These are phyloP conservation scores for Globisporangium apiculatum DNA, from an alignment of 352 stramenopile genomes.

Conservation along the genomic window DNA sequence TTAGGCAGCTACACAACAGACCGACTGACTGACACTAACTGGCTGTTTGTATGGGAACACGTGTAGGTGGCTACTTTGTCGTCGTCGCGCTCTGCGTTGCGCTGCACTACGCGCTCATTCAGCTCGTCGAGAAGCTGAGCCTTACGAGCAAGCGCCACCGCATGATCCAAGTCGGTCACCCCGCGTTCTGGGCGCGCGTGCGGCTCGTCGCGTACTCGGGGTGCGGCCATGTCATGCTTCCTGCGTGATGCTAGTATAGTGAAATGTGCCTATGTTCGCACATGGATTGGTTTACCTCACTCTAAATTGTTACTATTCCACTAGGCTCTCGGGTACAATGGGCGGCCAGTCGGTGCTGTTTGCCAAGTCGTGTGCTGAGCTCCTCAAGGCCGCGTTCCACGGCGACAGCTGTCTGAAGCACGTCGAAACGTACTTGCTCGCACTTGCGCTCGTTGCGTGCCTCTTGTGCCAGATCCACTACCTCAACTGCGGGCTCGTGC, in stretches of 20 bases:
- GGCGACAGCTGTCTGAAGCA: conserved; percentile 56
- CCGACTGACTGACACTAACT: too few relatives aligned
- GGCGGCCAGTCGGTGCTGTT: conserved; percentile 81
- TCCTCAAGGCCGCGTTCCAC: conserved; percentile 65
- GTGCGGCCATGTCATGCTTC: conserved; percentile 3
- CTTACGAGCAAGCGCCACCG: conserved; percentile 66
- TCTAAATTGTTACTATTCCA: conserved; percentile 1
- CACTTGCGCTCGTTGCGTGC: conserved; percentile 48
- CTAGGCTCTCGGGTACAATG: conserved; percentile 59
- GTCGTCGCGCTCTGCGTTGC: conserved; percentile 50
- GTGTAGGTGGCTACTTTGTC: conserved; percentile 38
- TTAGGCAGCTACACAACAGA: background rate
- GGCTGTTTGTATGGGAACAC: background rate
- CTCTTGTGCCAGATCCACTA: conserved; percentile 73
- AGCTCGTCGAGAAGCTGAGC: conserved; percentile 55
- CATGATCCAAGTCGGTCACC: conserved; percentile 66
- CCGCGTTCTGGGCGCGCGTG: conserved; percentile 51
- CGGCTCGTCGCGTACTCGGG: conserved; percentile 73
- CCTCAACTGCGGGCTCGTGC: conserved; percentile 65
- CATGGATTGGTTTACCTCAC: background rate
- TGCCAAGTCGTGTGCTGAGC: conserved; percentile 76
- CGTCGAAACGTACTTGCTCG: conserved; percentile 60
- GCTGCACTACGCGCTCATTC: conserved; percentile 56
- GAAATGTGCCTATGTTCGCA: background rate
- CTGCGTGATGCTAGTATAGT: too few relatives aligned